Conservation (phyloP, 129 eudicot species). For the Pulicaria dysenterica region DNA sequence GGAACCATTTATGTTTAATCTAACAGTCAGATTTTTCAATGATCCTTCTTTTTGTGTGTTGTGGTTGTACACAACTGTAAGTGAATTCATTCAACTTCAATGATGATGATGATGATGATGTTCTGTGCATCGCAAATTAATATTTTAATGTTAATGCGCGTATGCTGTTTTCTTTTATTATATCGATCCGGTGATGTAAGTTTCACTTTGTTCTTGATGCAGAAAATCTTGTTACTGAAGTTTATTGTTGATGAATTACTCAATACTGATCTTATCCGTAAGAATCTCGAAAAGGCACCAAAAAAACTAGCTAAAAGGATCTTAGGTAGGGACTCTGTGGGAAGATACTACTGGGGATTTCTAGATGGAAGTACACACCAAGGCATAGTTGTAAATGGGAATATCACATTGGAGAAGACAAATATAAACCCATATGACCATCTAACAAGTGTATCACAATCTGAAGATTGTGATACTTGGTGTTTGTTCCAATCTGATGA, state of each 20-base stretch:
- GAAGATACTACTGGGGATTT: conserved; percentile 56
- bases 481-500: conserved; percentile 32
- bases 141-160: not conserved
- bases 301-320: conserved; percentile 20
- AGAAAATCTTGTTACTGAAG: conserved; percentile 53
- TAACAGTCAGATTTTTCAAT: no score
- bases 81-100: not conserved
- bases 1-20: no score
- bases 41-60: no score
- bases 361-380: conserved; percentile 31
- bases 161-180: not conserved
- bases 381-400: conserved; percentile 32
- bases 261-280: conserved; percentile 34
- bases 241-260: conserved; percentile 50
- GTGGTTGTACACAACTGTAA: not conserved
- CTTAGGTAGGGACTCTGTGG: conserved; percentile 53
- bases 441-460: not conserved
- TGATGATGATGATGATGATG: no score
- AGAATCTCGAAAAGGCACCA: conserved; percentile 30
- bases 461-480: conserved; percentile 33
- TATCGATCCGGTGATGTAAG: not conserved
- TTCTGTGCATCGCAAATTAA: no score
- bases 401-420: not conserved
- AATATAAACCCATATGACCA: not conserved
- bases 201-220: conserved; percentile 25